phyloP scores from a whole-genome alignment of 2,329 filamentous ascomycete genomes.

The Botrytis elliptica region DNA sequence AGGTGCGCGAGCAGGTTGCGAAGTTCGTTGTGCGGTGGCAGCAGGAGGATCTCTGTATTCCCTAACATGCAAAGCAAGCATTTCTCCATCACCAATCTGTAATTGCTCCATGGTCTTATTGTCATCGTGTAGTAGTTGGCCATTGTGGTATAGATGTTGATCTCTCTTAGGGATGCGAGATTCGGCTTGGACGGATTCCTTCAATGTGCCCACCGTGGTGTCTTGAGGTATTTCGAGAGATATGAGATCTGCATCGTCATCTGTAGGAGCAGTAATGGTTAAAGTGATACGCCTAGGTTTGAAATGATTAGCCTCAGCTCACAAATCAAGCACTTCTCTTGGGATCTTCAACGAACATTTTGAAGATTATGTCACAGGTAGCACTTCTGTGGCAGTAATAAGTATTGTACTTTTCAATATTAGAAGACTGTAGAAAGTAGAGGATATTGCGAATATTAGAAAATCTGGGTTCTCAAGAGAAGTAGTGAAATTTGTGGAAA shows the following conservation, averaged over 20 bases:
- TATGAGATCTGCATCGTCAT: slow-evolving; percentile 64
- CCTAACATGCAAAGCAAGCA: slow-evolving; percentile 82
- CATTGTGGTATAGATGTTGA: slow-evolving; percentile 90
- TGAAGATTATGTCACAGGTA: not conserved
- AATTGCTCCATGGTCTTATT: slow-evolving; percentile 78
- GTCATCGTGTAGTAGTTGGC: slow-evolving; percentile 73
- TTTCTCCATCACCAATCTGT: slow-evolving; percentile 81
- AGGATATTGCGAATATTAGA: not conserved
- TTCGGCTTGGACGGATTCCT: slow-evolving; percentile 85
- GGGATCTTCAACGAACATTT: slow-evolving; percentile 12
- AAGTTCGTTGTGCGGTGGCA: slow-evolving; percentile 41
- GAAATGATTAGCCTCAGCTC: slow-evolving; percentile 16
- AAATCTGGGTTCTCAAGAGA: not conserved
- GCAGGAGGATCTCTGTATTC: slow-evolving; percentile 51
- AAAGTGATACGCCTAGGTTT: slow-evolving; percentile 76
- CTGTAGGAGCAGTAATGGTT: slow-evolving; percentile 74
- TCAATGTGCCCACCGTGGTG: slow-evolving; percentile 81
- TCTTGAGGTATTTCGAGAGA: slow-evolving; percentile 78
- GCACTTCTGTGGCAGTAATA: not conserved
- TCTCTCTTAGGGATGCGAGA: slow-evolving; percentile 67
- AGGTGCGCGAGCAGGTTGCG: slow-evolving; percentile 34
- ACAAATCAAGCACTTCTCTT: not conserved
- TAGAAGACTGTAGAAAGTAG: not conserved
- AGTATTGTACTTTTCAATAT: not conserved
- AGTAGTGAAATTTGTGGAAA: not conserved